Evolutionary conservation across 108 stramenopile species (phyloP).

Genomic region (Bacterosira constricta): DNA sequence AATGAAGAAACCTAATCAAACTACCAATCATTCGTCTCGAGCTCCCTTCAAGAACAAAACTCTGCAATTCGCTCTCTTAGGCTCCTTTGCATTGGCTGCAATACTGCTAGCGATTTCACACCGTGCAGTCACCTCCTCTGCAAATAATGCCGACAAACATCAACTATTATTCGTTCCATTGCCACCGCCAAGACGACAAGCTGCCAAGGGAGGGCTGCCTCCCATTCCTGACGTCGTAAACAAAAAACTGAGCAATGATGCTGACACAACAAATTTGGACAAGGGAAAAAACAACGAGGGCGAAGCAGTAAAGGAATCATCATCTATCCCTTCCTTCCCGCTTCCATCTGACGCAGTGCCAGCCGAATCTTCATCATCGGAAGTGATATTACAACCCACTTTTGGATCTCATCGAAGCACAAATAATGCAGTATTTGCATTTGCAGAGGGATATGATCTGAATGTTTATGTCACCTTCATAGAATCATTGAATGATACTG

Average conservation of each 20-base stretch:
- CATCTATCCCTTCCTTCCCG: too few relatives aligned
- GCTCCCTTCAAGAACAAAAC: too few relatives aligned
- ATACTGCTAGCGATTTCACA: too few relatives aligned
- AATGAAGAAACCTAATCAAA: too few relatives aligned
- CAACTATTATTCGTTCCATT: too few relatives aligned
- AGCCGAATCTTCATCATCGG: slow-evolving; percentile 5
- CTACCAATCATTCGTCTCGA: too few relatives aligned
- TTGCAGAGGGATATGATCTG: slow-evolving; percentile 33
- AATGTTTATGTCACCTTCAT: slow-evolving; percentile 52
- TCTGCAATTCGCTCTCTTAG: too few relatives aligned
- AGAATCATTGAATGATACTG: slow-evolving; percentile 53
- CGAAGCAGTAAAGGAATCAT: neutral
- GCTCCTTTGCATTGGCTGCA: too few relatives aligned
- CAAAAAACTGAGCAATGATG: neutral
- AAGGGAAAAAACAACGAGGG: neutral
- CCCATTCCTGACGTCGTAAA: slow-evolving; percentile 7
- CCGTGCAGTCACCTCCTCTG: too few relatives aligned
- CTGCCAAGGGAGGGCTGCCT: slow-evolving; percentile 5
- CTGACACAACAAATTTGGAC: neutral
- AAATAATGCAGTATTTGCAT: slow-evolving; percentile 45
- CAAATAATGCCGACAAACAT: too few relatives aligned
- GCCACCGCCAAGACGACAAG: too few relatives aligned
- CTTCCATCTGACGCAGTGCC: slow-evolving; percentile 5
- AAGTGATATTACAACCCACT: slow-evolving; percentile 16
- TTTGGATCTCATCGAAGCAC: slow-evolving; percentile 37